Percentiles rank a stretch among this genome's conserved stretches.
Evolutionary conservation across 2,329 filamentous ascomycete species (phyloP).

Genomic region (Graphiopsis chlorocephala): DNA sequence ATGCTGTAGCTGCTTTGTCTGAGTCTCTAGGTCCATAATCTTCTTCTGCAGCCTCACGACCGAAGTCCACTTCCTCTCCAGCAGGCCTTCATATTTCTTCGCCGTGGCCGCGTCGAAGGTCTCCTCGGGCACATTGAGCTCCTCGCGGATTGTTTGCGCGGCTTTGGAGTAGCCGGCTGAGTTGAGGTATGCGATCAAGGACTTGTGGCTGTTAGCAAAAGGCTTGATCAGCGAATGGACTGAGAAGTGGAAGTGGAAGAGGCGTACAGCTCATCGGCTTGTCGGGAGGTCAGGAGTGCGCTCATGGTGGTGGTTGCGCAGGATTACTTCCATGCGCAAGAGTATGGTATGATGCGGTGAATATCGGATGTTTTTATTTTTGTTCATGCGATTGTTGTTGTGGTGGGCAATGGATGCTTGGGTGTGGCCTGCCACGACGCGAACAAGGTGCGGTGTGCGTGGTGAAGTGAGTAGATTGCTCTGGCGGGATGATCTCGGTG

Average conservation of each 20-base stretch:
- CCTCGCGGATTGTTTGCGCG: slow-evolving; percentile 70
- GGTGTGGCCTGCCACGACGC: background rate
- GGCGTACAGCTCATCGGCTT: slow-evolving; percentile 84
- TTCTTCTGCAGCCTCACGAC: slow-evolving; percentile 94
- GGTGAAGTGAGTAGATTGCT: background rate
- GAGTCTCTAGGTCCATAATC: slow-evolving; percentile 91
- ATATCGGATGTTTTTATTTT: background rate
- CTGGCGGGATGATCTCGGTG: background rate
- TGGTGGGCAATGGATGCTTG: background rate
- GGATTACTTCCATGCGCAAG: slow-evolving; percentile 6
- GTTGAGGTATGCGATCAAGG: slow-evolving; percentile 83
- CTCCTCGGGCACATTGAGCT: slow-evolving; percentile 66
- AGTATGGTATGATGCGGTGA: background rate
- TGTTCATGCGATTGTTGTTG: background rate
- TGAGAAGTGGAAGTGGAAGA: slow-evolving; percentile 18
- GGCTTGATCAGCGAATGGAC: slow-evolving; percentile 29
- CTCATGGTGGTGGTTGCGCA: slow-evolving; percentile 56
- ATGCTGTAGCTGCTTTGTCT: slow-evolving; percentile 68
- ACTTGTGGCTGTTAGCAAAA: slow-evolving; percentile 69
- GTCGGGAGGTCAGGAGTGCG: slow-evolving; percentile 71
- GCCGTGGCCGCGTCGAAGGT: slow-evolving; percentile 75
- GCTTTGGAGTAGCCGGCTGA: slow-evolving; percentile 69
- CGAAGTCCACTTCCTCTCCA: slow-evolving; percentile 99
- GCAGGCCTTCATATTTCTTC: slow-evolving; percentile 89
- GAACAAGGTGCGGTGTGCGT: slow-evolving; percentile 3